These are phyloP conservation scores for Eucalyptus cladocalyx DNA, from an alignment of 345 rosid genomes.

Conservation along the genomic window DNA sequence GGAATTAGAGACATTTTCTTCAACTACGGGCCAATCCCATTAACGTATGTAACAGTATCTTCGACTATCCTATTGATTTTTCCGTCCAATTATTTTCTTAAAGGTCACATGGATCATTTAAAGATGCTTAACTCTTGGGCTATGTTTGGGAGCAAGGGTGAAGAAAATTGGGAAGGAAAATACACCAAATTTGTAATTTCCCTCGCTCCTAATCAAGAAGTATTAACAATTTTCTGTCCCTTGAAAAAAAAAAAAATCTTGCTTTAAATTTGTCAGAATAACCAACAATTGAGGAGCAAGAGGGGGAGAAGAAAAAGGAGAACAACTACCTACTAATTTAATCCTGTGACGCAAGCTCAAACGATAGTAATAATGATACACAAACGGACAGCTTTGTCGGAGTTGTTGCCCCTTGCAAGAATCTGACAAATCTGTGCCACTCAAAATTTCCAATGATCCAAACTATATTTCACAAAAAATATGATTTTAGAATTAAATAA, in stretches of 20 bases:
- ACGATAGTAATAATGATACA: neutral
- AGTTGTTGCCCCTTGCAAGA: neutral
- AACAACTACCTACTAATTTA: neutral
- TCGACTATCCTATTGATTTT: neutral
- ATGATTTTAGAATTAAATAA: neutral
- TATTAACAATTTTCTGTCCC: neutral
- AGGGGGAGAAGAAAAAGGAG: neutral
- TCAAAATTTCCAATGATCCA: neutral
- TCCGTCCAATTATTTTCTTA: neutral
- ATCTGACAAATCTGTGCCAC: neutral
- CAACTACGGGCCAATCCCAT: neutral
- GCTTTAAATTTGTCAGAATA: neutral
- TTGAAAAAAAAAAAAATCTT: neutral
- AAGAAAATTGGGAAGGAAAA: neutral
- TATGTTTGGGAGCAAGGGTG: neutral
- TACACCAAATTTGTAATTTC: neutral
- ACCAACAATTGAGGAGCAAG: neutral
- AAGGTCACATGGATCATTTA: neutral
- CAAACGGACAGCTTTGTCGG: neutral
- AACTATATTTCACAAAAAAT: neutral
- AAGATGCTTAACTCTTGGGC: neutral
- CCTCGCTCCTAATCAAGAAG: too few relatives aligned
- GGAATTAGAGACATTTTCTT: neutral
- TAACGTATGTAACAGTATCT: neutral
- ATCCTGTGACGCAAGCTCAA: neutral